Base-by-base conservation (phyloP, 306 rosid species). In the Trifolium dubium region DNA sequence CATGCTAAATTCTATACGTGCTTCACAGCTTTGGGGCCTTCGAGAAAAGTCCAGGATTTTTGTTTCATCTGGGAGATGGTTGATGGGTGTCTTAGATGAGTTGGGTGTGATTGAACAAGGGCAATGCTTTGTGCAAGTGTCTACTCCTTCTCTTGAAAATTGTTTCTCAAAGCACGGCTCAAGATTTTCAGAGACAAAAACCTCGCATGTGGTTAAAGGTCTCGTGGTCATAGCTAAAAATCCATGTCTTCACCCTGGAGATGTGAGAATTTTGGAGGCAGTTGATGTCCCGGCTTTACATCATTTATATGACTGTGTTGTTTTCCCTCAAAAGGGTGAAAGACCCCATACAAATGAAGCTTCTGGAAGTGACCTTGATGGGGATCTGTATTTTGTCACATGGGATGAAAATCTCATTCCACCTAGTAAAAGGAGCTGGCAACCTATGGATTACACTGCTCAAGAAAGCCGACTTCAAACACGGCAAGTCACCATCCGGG, bases 191-290 rank as follows among this genome's bases (percentile, higher is more conserved):
- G 83, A 82, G 76, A 84, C 72, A 10, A 71, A 83, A 82, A 84
- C 77, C 83, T 78, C 86, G 66, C 79, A 80, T 18, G 89, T 92
- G 31, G 84, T 89, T 35, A 80, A 79, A 78, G 96, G 94, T 41
- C 69, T 41, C 8, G 96, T 92, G 40, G 92, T 85, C 41, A 83
- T 90, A 69, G 96, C 92, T 28, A 92, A 92, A 81, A 92, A 92
- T 79, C 98, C 98, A 6, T 92, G 96, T 82, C 96, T 92, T 82
- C 96, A 92, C 80, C 98, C 98, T 0, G 98, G 98, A 76, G 98
- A 93, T 51, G 69, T 94, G 60, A 84, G 97, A 79, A 77, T 91
- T 82, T 80, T 94, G 75, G 93, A 91, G 82, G 96, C 96, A 78
- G 95, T 94, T 75, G 96, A 94, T 81, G 84, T 78, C 74, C 95